These are phyloP conservation scores for Penicillium coffeae DNA, from an alignment of 495 filamentous ascomycete genomes.

Conservation along the genomic window DNA sequence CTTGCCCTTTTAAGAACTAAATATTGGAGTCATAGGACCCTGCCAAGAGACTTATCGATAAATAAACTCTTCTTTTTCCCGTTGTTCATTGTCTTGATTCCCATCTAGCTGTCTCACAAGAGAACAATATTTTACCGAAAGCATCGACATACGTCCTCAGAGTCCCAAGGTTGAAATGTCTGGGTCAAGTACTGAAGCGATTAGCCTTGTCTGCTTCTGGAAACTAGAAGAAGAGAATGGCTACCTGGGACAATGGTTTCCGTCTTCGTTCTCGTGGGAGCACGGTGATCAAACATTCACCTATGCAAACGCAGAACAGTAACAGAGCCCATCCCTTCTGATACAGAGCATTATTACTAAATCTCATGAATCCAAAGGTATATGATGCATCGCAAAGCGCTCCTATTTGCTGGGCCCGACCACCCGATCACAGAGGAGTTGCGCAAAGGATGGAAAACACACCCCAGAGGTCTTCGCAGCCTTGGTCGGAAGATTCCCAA, in stretches of 20 bases:
- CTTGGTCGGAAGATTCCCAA: conserved; percentile 7
- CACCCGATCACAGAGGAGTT: conserved; percentile 5
- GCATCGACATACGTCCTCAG: no score
- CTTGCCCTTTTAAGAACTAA: no score
- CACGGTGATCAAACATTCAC: neutral
- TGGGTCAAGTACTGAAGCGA: neutral
- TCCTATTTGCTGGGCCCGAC: conserved; percentile 6
- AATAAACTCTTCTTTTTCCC: no score
- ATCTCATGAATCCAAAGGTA: no score
- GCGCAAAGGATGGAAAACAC: conserved; percentile 4
- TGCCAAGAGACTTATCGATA: no score
- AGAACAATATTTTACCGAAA: no score
- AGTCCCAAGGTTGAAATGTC: no score
- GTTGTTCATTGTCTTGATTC: no score
- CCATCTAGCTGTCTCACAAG: no score
- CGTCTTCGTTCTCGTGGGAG: conserved; percentile 7
- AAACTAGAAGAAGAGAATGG: conserved; percentile 10
- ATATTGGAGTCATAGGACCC: no score
- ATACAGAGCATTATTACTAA: no score
- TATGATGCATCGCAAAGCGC: conserved; percentile 10
- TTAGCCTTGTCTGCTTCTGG: conserved; percentile 10
- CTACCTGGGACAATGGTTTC: conserved; percentile 11
- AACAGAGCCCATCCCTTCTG: neutral
- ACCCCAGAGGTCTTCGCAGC: conserved; percentile 2
- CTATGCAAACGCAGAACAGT: conserved; percentile 10